Evolutionary conservation across 139 green algal genomes (phyloP).

Genomic region (Yamagishiella unicocca): DNA sequence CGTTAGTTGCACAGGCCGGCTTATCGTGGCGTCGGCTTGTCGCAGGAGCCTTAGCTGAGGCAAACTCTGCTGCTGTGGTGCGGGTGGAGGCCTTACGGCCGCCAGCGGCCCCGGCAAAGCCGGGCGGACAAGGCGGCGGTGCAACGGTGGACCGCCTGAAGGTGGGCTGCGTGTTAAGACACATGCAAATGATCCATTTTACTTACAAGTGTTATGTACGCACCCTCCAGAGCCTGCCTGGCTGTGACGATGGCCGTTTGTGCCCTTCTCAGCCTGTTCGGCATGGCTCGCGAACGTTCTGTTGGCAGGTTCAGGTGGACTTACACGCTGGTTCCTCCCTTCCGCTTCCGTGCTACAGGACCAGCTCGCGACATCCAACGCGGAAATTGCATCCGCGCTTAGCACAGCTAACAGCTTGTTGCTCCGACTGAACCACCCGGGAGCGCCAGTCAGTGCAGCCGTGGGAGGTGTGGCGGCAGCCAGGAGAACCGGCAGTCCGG

Average conservation of each 20-base stretch:
- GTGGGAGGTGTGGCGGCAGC: background rate
- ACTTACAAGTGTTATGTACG: too few relatives aligned
- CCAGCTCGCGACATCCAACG: slow-evolving; percentile 48
- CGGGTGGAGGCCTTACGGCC: background rate
- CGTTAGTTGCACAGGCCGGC: too few relatives aligned
- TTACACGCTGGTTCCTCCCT: too few relatives aligned
- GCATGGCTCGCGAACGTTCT: too few relatives aligned
- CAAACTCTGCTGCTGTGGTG: background rate
- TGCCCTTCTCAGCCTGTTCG: too few relatives aligned
- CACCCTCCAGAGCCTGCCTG: too few relatives aligned
- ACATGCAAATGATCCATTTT: too few relatives aligned
- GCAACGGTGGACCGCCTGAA: background rate
- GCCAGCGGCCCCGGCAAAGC: background rate
- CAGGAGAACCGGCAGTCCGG: background rate
- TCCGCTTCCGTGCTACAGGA: background rate
- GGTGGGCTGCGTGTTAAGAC: too few relatives aligned
- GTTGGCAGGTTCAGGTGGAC: too few relatives aligned
- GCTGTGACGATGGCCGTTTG: too few relatives aligned
- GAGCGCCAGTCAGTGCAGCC: background rate
- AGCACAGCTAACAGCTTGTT: slow-evolving; percentile 47
- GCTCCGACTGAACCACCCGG: slow-evolving; percentile 18
- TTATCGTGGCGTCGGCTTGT: too few relatives aligned
- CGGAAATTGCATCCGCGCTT: slow-evolving; percentile 45
- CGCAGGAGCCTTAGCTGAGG: slow-evolving; percentile 25
- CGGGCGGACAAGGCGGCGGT: background rate